phyloP scores from a whole-genome alignment of 768 basidiomycete genomes.

The Mycena epipterygia region DNA sequence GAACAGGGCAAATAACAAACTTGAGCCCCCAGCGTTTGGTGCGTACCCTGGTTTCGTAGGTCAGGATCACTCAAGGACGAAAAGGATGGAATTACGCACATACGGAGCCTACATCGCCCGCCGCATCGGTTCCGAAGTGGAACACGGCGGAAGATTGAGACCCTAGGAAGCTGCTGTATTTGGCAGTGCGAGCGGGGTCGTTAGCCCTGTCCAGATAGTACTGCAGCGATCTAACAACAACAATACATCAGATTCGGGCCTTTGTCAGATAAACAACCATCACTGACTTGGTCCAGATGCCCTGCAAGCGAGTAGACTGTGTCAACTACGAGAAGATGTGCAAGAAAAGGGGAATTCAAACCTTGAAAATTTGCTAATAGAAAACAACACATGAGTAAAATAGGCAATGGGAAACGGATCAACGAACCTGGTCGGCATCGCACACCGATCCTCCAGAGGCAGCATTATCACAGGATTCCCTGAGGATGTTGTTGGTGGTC shows the following conservation, averaged over 20 bases:
- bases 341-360: slow-evolving; percentile 23
- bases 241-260: background rate
- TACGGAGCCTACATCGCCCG: slow-evolving; percentile 60
- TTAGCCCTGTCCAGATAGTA: slow-evolving; percentile 64
- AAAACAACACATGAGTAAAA: background rate
- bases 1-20: too few species aligned
- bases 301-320: slow-evolving; percentile 44
- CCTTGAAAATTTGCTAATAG: slow-evolving; percentile 61
- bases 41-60: slow-evolving; percentile 45
- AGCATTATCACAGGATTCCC: slow-evolving; percentile 67
- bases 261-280: too few species aligned
- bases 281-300: slow-evolving; percentile 61
- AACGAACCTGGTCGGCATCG: slow-evolving; percentile 59
- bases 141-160: slow-evolving; percentile 59
- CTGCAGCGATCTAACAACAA: slow-evolving; percentile 49
- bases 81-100: too few species aligned
- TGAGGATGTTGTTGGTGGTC: slow-evolving; percentile 57
- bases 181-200: slow-evolving; percentile 55
- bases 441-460: slow-evolving; percentile 54
- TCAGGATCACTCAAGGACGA: background rate
- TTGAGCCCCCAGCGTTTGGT: too few species aligned
- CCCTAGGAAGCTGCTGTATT: slow-evolving; percentile 57
- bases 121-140: slow-evolving; percentile 57
- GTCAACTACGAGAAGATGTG: background rate
- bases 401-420: background rate